Conservation (phyloP, 768 basidiomycete species). For the Hygrocybe coccinea region DNA sequence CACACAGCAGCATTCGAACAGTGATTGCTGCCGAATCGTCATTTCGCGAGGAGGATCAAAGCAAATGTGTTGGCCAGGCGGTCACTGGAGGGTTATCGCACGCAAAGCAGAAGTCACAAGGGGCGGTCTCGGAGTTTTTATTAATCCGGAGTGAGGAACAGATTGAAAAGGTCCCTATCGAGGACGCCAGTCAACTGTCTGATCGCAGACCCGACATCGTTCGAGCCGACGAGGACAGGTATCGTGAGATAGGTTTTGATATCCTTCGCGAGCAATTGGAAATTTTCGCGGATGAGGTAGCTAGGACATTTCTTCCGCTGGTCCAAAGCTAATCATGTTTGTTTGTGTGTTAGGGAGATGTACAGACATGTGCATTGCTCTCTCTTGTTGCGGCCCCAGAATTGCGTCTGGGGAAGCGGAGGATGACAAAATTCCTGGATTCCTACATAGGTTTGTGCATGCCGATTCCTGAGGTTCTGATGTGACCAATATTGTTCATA, state of each 20-base stretch:
- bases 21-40: constrained; percentile 55
- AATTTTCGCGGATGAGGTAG: constrained; percentile 59
- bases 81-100: constrained; percentile 28
- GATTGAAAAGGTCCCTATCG: constrained; percentile 9
- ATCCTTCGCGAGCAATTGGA: constrained; percentile 54
- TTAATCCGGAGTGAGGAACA: constrained; percentile 18
- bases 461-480: neutral
- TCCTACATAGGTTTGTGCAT: constrained; percentile 61
- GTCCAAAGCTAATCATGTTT: neutral
- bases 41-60: constrained; percentile 29
- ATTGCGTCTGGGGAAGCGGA: constrained; percentile 41
- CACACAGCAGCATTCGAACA: constrained; percentile 66
- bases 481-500: neutral
- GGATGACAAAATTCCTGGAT: constrained; percentile 55
- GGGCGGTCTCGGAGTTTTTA: constrained; percentile 25
- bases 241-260: constrained; percentile 54
- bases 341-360: constrained; percentile 52
- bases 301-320: neutral
- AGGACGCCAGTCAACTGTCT: constrained; percentile 22
- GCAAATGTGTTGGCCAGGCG: constrained; percentile 13
- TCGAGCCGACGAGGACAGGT: constrained; percentile 44
- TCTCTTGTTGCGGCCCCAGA: constrained; percentile 57
- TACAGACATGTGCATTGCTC: constrained; percentile 77
- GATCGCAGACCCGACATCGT: constrained; percentile 43
- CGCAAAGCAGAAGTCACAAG: constrained; percentile 28